Evolutionary conservation across 192 early-diverging fungal species (phyloP).

Genomic region (Gamsiella multidivaricata): DNA sequence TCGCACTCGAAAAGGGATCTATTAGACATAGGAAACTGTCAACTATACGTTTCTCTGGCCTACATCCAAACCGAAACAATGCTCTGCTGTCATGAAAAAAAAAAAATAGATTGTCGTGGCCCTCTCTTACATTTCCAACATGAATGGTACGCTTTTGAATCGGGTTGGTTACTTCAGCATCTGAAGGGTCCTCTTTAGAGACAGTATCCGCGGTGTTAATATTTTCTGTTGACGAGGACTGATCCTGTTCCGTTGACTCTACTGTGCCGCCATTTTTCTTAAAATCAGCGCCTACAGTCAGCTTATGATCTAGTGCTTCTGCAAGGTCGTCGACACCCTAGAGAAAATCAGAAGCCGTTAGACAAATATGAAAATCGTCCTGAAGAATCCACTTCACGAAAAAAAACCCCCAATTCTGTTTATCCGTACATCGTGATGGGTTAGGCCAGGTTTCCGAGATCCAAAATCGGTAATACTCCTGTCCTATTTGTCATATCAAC

Average conservation of each 20-base stretch:
- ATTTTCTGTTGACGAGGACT: not conserved
- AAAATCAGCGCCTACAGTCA: not conserved
- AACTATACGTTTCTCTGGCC: not conserved
- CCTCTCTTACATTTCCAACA: slow-evolving; percentile 72
- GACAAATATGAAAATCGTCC: too few species aligned
- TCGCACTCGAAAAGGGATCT: slow-evolving; percentile 78
- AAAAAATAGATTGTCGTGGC: not conserved
- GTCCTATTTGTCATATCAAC: slow-evolving; percentile 32
- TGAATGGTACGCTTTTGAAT: slow-evolving; percentile 64
- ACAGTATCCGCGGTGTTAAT: not conserved
- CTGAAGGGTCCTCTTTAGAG: not conserved
- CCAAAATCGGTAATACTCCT: slow-evolving; percentile 49
- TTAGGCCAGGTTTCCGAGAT: not conserved
- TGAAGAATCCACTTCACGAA: not conserved
- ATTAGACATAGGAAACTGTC: not conserved
- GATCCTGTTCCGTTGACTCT: not conserved
- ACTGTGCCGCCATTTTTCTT: not conserved
- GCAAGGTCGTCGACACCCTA: slow-evolving; percentile 9
- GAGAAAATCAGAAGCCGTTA: not conserved
- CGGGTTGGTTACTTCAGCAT: not conserved
- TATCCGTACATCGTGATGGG: slow-evolving; percentile 13
- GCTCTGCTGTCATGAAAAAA: not conserved
- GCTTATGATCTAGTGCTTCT: slow-evolving; percentile 4
- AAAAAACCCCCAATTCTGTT: not conserved
- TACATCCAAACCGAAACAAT: not conserved